A percentile compares a stretch with the other conserved stretches of the same genome.
phyloP scores from a whole-genome alignment of 176 grass and related monocot species.

The Cocos nucifera region DNA sequence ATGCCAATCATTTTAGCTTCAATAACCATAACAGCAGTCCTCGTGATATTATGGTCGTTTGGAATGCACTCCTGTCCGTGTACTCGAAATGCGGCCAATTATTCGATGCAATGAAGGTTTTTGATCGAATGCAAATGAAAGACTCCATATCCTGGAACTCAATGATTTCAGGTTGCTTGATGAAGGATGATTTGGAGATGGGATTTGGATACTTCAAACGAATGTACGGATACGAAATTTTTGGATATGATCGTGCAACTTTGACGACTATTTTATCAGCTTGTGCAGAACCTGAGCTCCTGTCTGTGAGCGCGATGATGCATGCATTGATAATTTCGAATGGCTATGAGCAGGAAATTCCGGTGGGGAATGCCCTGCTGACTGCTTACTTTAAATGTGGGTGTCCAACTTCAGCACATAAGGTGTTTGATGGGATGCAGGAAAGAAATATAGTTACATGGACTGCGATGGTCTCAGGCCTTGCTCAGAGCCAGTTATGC shows the following conservation, averaged over 20 bases:
- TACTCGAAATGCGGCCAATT: slow-evolving; percentile 47
- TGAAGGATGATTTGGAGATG: slow-evolving; percentile 10
- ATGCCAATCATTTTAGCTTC: slow-evolving; percentile 22
- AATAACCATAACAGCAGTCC: not conserved
- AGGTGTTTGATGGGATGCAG: slow-evolving; percentile 35
- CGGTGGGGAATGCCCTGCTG: slow-evolving; percentile 56
- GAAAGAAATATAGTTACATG: slow-evolving; percentile 73
- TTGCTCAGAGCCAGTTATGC: slow-evolving; percentile 38
- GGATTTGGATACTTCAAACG: slow-evolving; percentile 35
- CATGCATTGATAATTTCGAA: slow-evolving; percentile 32
- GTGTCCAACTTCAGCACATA: slow-evolving; percentile 24
- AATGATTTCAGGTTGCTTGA: slow-evolving; percentile 31
- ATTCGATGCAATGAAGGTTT: slow-evolving; percentile 36
- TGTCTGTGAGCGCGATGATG: slow-evolving; percentile 27
- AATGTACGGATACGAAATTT: slow-evolving; percentile 31
- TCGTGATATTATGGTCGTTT: slow-evolving; percentile 33
- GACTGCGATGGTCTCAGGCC: slow-evolving; percentile 75
- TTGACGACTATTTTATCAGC: slow-evolving; percentile 55
- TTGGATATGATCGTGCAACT: slow-evolving; percentile 40
- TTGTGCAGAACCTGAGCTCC: slow-evolving; percentile 28
- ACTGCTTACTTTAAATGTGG: slow-evolving; percentile 52
- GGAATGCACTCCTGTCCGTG: slow-evolving; percentile 68
- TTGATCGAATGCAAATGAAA: slow-evolving; percentile 65
- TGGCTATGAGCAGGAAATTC: slow-evolving; percentile 29
- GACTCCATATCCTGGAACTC: slow-evolving; percentile 90